Base-by-base conservation (phyloP, 2,329 filamentous ascomycete species). In the Didymella pinodella region DNA sequence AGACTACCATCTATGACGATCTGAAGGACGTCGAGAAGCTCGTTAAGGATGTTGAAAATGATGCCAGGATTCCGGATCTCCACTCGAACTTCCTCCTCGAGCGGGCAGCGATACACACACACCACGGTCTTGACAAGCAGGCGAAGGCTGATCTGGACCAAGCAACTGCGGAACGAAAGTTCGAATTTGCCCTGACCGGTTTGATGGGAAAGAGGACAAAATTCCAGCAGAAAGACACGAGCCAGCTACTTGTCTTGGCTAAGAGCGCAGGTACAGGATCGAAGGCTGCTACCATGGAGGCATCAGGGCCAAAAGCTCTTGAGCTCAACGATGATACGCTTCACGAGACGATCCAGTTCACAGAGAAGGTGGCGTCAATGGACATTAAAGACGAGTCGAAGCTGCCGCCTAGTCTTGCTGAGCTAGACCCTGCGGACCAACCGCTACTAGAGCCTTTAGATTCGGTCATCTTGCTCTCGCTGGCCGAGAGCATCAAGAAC, bases 261-360 rank as follows among this genome's bases (percentile, higher is more conserved):
- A 92, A 87, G 75, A 97, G 93, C 73, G 82, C 81, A 12, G 78
- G 50, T 4, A 59, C 66, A 36, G 59, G 67, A 7, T 56, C 52
- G 8, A 66, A 65, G 12, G 50, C 43, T 16, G 54, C 60, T 7
- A 54, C 62, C 4, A 57, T 67, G 44, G 64, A 66, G 36, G 58
- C 73, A 4, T 77, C 78, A 2, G 79, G 77, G 43, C 92, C 93
- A 0, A 85, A 89, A 66, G 88, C 89, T 2, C 76, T 98, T 14
- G 85, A 90, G 34, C 80, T 98, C 3, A 96, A 98, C 71, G 91
- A 99, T 68, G 95, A 99, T 73, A 98, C 95, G 0, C 83, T 99
- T 0, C 83, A 98, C 2, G 95, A 99, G 74, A 86, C 88, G 3
- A 94, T 99, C 38, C 84, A 90, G 0, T 99, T 97, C 71, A 85